Conservation (phyloP, 805 yeast species). For the Ogataea nakhonphanomensis region DNA sequence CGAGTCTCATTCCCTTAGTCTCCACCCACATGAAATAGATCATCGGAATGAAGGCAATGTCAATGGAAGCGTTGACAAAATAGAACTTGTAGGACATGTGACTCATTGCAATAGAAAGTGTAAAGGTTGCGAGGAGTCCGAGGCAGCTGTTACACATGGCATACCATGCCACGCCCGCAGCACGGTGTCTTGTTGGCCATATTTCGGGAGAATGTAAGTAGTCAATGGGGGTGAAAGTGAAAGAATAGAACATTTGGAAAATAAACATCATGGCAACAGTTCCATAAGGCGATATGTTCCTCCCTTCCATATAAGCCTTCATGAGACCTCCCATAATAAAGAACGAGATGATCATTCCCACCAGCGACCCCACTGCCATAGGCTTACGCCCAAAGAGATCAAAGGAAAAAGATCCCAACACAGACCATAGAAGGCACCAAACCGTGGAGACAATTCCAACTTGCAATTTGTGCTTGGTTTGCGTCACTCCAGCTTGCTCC, state of each 20-base stretch:
- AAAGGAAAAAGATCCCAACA: constrained; percentile 19
- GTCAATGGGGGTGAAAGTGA: constrained; percentile 45
- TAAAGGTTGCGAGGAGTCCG: constrained; percentile 33
- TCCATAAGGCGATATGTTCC: constrained; percentile 28
- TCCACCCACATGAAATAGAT: constrained; percentile 28
- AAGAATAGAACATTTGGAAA: constrained; percentile 40
- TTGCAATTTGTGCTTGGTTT: constrained; percentile 15
- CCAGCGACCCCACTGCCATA: constrained; percentile 13
- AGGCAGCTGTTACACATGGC: constrained; percentile 10
- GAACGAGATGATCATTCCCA: constrained; percentile 21
- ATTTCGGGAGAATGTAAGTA: constrained; percentile 44
- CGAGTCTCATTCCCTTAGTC: constrained; percentile 29
- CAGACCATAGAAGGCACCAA: constrained; percentile 20
- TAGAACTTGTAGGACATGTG: constrained; percentile 36
- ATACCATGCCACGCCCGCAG: constrained; percentile 20
- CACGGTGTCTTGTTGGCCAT: constrained; percentile 27
- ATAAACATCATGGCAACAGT: constrained; percentile 48
- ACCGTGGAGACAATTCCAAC: constrained; percentile 24
- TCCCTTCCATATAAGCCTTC: constrained; percentile 5
- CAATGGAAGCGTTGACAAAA: constrained; percentile 17
- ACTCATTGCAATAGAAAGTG: constrained; percentile 36
- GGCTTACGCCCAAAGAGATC: constrained; percentile 20
- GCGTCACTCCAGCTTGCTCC: constrained; percentile 19
- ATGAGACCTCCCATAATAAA: constrained; percentile 23
- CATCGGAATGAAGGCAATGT: constrained; percentile 26